Percentiles rank a stretch among this genome's conserved stretches.
phyloP scores from a whole-genome alignment of 768 basidiomycete genomes.

The Naganishia vaughanmartiniae region DNA sequence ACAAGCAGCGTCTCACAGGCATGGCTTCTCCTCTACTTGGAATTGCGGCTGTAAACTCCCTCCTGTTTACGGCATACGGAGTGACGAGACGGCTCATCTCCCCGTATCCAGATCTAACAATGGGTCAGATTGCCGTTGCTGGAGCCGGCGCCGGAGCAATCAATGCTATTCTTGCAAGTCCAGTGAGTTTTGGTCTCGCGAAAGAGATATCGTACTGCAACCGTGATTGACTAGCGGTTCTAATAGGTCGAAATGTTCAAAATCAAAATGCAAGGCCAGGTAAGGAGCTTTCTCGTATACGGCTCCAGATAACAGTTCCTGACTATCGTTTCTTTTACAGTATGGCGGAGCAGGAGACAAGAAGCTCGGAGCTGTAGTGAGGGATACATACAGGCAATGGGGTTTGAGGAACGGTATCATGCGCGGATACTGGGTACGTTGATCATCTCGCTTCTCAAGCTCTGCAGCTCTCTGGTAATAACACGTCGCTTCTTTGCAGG shows the following conservation, averaged over 20 bases:
- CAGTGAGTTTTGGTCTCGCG: constrained; percentile 56
- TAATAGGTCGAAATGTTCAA: constrained; percentile 81
- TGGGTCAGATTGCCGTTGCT: constrained; percentile 75
- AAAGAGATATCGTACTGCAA: too few relatives aligned
- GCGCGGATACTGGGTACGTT: constrained; percentile 89
- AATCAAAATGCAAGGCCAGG: constrained; percentile 86
- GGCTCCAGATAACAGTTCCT: background rate
- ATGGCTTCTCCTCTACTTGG: constrained; percentile 89
- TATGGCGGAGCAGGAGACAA: constrained; percentile 80
- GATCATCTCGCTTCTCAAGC: background rate
- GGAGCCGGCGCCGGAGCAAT: constrained; percentile 90
- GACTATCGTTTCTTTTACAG: constrained; percentile 47
- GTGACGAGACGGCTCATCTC: constrained; percentile 76
- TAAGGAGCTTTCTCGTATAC: background rate
- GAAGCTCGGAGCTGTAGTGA: constrained; percentile 65
- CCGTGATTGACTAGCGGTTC: background rate
- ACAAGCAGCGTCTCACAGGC: constrained; percentile 55
- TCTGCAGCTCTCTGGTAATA: background rate
- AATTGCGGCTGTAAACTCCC: constrained; percentile 91
- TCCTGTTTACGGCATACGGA: constrained; percentile 89
- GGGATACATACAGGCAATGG: constrained; percentile 82
- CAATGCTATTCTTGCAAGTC: constrained; percentile 86
- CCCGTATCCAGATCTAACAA: constrained; percentile 78
- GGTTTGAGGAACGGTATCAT: constrained; percentile 86
- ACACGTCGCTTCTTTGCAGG: constrained; percentile 54